These are phyloP conservation scores for Withania somnifera DNA, from an alignment of 305 asterid genomes.

Conservation along the genomic window DNA sequence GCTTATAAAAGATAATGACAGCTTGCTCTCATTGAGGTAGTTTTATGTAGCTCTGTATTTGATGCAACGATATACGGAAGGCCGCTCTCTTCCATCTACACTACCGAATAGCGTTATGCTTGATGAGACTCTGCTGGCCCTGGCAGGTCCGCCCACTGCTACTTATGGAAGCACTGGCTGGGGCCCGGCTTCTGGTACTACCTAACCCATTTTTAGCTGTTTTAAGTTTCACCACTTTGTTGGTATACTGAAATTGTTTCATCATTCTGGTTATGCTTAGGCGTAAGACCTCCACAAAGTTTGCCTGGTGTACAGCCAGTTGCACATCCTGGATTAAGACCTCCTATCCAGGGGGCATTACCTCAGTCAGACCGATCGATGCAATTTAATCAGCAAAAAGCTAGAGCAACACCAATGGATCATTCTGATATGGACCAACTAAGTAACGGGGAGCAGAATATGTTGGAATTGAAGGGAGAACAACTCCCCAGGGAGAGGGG, in stretches of 20 bases:
- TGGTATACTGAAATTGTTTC: not conserved
- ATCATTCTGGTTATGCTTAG: slow-evolving; percentile 27
- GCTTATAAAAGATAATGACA: slow-evolving; percentile 89
- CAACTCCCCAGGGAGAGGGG: slow-evolving; percentile 7
- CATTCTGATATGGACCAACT: slow-evolving; percentile 36
- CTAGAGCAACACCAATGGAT: slow-evolving; percentile 30
- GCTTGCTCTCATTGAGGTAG: slow-evolving; percentile 93
- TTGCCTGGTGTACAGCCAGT: slow-evolving; percentile 41
- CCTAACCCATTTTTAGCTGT: slow-evolving; percentile 8
- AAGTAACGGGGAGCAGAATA: slow-evolving; percentile 46
- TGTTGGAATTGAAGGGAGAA: slow-evolving; percentile 29
- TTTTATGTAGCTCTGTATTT: slow-evolving; percentile 80
- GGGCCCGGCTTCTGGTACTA: slow-evolving; percentile 53
- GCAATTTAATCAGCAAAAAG: slow-evolving; percentile 50
- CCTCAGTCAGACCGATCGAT: slow-evolving; percentile 50
- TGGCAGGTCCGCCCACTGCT: slow-evolving; percentile 75
- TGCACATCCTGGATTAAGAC: slow-evolving; percentile 50
- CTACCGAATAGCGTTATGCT: slow-evolving; percentile 77
- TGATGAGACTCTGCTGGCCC: slow-evolving; percentile 58
- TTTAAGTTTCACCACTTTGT: slow-evolving; percentile 5
- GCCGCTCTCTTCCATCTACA: slow-evolving; percentile 51
- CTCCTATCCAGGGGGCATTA: slow-evolving; percentile 42
- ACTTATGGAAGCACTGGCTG: slow-evolving; percentile 53
- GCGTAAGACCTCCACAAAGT: slow-evolving; percentile 58
- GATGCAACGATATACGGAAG: slow-evolving; percentile 90